These are phyloP conservation scores for Vanderwaltozyma tropicalis DNA, from an alignment of 805 yeast genomes.

Conservation along the genomic window DNA sequence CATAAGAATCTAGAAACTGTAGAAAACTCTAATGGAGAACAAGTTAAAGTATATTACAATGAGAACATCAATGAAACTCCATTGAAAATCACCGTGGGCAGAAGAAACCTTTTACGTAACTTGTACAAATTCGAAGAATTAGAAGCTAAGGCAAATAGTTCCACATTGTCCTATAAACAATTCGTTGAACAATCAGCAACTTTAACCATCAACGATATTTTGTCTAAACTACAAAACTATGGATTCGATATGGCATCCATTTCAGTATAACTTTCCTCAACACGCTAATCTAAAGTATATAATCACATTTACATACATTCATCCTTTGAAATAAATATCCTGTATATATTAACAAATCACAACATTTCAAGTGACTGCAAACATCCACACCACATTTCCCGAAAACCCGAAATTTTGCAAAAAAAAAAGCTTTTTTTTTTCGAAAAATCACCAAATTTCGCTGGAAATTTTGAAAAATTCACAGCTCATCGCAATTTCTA, in stretches of 20 bases:
- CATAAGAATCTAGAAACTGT: conserved; percentile 30
- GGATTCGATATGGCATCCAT: conserved; percentile 28
- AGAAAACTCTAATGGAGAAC: conserved; percentile 23
- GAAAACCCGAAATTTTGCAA: too few species aligned
- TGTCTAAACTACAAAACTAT: conserved; percentile 8
- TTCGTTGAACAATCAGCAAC: conserved; percentile 38
- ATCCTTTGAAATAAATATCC: too few species aligned
- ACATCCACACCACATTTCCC: too few species aligned
- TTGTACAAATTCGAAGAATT: conserved; percentile 43
- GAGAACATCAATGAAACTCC: conserved; percentile 35
- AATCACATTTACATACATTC: too few species aligned
- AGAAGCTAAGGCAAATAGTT: conserved; percentile 35
- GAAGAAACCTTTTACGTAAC: conserved; percentile 46
- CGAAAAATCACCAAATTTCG: too few species aligned
- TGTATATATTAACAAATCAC: too few species aligned
- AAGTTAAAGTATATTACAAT: conserved; percentile 39
- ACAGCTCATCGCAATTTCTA: too few species aligned
- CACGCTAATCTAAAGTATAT: too few species aligned
- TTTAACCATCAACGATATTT: conserved; percentile 9
- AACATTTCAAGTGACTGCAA: too few species aligned
- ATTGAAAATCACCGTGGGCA: conserved; percentile 47
- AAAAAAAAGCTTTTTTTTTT: too few species aligned
- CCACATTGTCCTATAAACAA: conserved; percentile 35
- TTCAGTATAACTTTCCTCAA: not conserved
- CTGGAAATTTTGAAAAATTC: too few species aligned